Evolutionary conservation across 1,284 basidiomycete genomes (phyloP), one percentile per base, ranked within the genome.

Genomic region (Pseudozyma hubeiensis): DNA sequence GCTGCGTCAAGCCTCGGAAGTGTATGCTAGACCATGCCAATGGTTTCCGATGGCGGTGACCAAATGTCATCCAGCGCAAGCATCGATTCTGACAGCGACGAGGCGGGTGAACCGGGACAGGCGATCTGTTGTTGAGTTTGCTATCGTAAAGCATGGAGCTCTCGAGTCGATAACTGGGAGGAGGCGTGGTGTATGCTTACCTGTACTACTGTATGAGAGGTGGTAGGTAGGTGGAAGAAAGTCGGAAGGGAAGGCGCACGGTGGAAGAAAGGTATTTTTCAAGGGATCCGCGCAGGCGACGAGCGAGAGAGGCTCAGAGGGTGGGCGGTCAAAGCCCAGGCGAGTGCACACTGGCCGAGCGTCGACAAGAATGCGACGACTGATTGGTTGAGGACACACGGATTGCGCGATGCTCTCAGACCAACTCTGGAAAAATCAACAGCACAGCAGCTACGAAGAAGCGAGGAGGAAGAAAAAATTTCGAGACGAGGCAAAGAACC

Each of bases 151-250:
- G 40, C 41, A 43, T 8, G 40, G 16, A 35, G 29, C 34, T 5
- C 37, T 7, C 13, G 14, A 40, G 31, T 7, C 13, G 14, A 40
- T 35, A 29, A 24, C 19, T 31, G 35, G 7, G 40, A 39, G 52
- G 9, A 19, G 49, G 50, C 46, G 55, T 30, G 58, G 50, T 2
- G 19, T 54, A 68, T 60, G 64, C 71, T 74, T 68, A 74, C 71
- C 62, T 69, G 47, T 58, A 57, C 65, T 67, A 68, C 64, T 41
- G 41, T 48, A 41, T 30, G 67, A 70, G 67, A 48, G 65, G 71
- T 71, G 66, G 71, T 63, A 69, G 70, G 47, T 76, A 65, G 65
- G 74, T 69, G 55, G 51, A 43, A 45, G 41, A 52, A 54, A 46
- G 61, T 53, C 51, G 53, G 69, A 60, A 64, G 52, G 59, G 52